Conservation (phyloP, 495 filamentous ascomycete species). For the Aspergillus ostianus region DNA sequence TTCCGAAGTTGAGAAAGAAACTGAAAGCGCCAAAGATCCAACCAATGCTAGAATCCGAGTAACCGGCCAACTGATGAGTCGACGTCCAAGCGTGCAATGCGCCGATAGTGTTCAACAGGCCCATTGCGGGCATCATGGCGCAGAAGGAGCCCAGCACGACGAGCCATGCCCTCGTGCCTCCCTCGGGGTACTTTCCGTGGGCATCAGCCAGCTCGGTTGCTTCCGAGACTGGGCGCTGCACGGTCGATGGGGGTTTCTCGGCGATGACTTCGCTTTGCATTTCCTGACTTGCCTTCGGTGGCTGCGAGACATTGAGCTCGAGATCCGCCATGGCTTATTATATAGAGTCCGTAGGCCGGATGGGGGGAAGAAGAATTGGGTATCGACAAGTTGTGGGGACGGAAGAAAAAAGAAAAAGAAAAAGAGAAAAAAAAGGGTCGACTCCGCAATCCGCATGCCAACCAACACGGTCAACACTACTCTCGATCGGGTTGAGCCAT, state of each 20-base stretch:
- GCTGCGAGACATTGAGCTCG: neutral
- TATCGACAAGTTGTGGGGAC: neutral
- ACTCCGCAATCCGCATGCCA: too few relatives aligned
- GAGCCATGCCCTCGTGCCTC: constrained; percentile 63
- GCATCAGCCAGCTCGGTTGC: neutral
- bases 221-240: neutral
- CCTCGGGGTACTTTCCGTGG: constrained; percentile 56
- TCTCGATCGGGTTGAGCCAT: too few relatives aligned
- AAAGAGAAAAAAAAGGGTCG: too few relatives aligned
- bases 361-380: neutral
- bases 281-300: neutral
- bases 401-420: too few relatives aligned
- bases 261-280: neutral
- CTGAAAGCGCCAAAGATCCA: constrained; percentile 72
- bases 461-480: too few relatives aligned
- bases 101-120: constrained; percentile 67
- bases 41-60: constrained; percentile 58
- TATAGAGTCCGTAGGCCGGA: neutral
- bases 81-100: constrained; percentile 59
- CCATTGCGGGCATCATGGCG: constrained; percentile 60
- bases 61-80: constrained; percentile 51
- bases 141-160: constrained; percentile 64
- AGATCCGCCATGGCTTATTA: neutral
- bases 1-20: constrained; percentile 55
- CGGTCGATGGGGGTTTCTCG: neutral